These are phyloP conservation scores for Leccinellum rugosiceps DNA, from an alignment of 768 basidiomycete genomes.

Conservation along the genomic window DNA sequence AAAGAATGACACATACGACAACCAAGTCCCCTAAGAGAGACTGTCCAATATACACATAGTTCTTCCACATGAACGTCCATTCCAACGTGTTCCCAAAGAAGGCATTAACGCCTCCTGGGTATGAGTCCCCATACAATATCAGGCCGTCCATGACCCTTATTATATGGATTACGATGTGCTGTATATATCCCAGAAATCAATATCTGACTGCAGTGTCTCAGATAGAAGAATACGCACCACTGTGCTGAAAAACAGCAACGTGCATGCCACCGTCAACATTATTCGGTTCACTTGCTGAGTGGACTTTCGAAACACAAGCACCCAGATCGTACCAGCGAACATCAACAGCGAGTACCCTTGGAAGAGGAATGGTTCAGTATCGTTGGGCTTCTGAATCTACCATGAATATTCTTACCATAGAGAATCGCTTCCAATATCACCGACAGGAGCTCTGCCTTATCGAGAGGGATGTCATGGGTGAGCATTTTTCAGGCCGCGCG, in stretches of 20 bases:
- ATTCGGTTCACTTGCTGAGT: slow-evolving; percentile 13
- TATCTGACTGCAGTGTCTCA: not conserved
- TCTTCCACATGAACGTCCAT: slow-evolving; percentile 29
- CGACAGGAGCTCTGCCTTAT: slow-evolving; percentile 21
- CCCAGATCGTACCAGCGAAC: slow-evolving; percentile 32
- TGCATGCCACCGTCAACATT: slow-evolving; percentile 23
- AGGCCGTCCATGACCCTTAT: slow-evolving; percentile 27
- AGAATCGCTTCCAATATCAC: slow-evolving; percentile 16
- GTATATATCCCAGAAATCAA: not conserved
- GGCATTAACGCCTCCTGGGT: slow-evolving; percentile 16
- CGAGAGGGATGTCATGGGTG: slow-evolving; percentile 8
- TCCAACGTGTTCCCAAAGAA: slow-evolving; percentile 28
- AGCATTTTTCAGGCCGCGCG: not conserved
- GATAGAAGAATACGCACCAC: slow-evolving; percentile 13
- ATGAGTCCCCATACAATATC: slow-evolving; percentile 14
- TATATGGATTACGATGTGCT: slow-evolving; percentile 29
- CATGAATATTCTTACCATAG: slow-evolving; percentile 12
- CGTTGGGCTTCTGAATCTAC: not conserved
- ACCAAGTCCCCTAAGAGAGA: slow-evolving; percentile 31
- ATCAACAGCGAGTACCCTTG: slow-evolving; percentile 37
- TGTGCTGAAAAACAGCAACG: slow-evolving; percentile 31
- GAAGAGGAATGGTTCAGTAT: not conserved
- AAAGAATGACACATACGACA: slow-evolving; percentile 17
- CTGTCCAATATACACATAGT: slow-evolving; percentile 21
- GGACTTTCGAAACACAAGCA: slow-evolving; percentile 8